Conservation (phyloP, 192 early-diverging fungal genomes). For the Thamnidium elegans region DNA sequence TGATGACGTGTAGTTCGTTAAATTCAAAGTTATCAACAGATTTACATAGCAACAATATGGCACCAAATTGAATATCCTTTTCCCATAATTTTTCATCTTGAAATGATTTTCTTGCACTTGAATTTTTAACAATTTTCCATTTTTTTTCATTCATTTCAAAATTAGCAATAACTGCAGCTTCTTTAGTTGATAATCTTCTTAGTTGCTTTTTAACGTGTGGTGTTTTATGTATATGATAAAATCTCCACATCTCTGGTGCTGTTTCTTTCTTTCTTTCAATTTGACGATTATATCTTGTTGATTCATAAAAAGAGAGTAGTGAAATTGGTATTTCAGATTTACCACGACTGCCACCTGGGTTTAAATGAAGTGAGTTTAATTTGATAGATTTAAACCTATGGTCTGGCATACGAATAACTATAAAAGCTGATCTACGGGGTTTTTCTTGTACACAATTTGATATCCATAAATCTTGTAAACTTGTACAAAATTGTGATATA, state of each 20-base stretch:
- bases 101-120: neutral
- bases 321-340: neutral
- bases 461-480: neutral
- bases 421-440: neutral
- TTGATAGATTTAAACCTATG: constrained; percentile 4
- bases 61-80: constrained; percentile 16
- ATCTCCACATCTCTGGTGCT: constrained; percentile 8
- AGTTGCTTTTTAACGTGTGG: neutral
- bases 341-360: neutral
- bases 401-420: constrained; percentile 13
- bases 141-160: constrained; percentile 13
- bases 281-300: neutral
- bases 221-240: constrained; percentile 8
- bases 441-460: neutral
- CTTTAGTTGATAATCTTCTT: neutral
- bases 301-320: constrained; percentile 9
- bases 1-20: constrained; percentile 1
- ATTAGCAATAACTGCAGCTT: constrained; percentile 1
- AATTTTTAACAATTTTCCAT: constrained; percentile 2
- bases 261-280: neutral
- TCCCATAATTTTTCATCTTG: constrained; percentile 4
- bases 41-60: constrained; percentile 4
- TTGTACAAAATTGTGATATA: neutral
- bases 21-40: constrained; percentile 6
- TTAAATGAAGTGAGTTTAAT: constrained; percentile 5